Percentiles rank a stretch among this genome's conserved stretches.
phyloP scores from a whole-genome alignment of 1,139 yeast genomes.

The Taiozyma onychis region DNA sequence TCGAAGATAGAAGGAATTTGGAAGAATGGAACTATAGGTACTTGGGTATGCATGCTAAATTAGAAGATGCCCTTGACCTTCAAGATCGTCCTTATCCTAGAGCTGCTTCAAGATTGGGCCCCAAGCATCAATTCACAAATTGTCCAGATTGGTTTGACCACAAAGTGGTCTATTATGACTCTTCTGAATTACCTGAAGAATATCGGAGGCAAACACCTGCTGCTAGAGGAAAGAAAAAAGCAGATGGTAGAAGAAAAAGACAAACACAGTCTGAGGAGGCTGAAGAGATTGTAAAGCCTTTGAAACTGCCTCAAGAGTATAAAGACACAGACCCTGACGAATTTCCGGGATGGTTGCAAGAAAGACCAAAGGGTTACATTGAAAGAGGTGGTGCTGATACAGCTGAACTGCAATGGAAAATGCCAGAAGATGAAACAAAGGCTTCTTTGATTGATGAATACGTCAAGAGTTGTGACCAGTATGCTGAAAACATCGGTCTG shows the following conservation, averaged over 20 bases:
- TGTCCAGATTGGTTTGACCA: constrained; percentile 66
- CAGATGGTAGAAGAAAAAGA: constrained; percentile 15
- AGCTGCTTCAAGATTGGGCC: constrained; percentile 73
- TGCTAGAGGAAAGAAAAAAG: constrained; percentile 19
- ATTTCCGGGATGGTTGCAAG: constrained; percentile 73
- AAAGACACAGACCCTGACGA: constrained; percentile 37
- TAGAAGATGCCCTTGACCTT: constrained; percentile 74
- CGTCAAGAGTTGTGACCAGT: constrained; percentile 46
- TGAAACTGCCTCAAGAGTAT: constrained; percentile 45
- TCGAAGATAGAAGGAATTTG: constrained; percentile 41
- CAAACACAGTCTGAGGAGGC: constrained; percentile 8
- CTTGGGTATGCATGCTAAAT: constrained; percentile 67
- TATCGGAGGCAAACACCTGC: constrained; percentile 20
- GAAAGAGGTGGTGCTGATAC: constrained; percentile 84
- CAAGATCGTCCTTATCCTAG: constrained; percentile 82
- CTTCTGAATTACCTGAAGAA: constrained; percentile 21
- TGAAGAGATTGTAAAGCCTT: constrained; percentile 26
- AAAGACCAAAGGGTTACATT: constrained; percentile 72
- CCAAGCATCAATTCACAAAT: constrained; percentile 64
- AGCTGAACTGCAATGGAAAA: constrained; percentile 63
- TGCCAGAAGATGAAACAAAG: constrained; percentile 34
- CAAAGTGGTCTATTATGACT: constrained; percentile 64
- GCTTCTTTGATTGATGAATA: constrained; percentile 44
- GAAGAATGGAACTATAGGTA: constrained; percentile 84
- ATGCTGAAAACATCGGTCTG: constrained; percentile 49